A percentile compares a stretch with the other conserved stretches of the same genome.
Conservation (phyloP, 2,329 filamentous ascomycete genomes). For the Neofusicoccum cordaticola region DNA sequence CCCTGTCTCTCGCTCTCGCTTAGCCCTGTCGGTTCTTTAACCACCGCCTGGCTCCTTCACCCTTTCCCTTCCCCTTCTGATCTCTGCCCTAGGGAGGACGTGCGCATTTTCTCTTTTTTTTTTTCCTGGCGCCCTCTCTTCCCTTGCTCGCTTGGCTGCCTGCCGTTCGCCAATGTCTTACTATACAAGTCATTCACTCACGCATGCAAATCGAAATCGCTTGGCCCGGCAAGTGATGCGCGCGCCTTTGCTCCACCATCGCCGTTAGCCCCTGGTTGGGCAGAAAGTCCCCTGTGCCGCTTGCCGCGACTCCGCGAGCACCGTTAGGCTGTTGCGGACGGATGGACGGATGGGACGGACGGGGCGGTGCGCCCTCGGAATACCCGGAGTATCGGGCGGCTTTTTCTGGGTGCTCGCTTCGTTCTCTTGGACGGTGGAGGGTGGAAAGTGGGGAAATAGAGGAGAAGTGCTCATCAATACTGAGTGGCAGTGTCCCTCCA, state of each 20-base stretch:
- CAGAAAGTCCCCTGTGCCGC: not conserved
- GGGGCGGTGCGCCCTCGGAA: slow-evolving; percentile 2
- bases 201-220: not conserved
- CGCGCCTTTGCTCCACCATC: not conserved
- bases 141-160: not conserved
- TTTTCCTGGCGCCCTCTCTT: not conserved
- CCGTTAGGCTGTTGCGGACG: not conserved
- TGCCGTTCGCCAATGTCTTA: not conserved
- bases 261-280: not conserved
- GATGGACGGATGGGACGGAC: slow-evolving; percentile 1
- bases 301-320: not conserved
- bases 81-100: slow-evolving; percentile 12
- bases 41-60: slow-evolving; percentile 9
- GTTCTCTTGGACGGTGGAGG: slow-evolving; percentile 1
- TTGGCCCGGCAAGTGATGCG: not conserved
- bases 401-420: not conserved
- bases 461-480: slow-evolving; percentile 2
- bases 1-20: not conserved
- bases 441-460: slow-evolving; percentile 6
- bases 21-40: slow-evolving; percentile 9
- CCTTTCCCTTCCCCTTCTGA: not conserved
- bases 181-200: not conserved
- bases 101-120: not conserved
- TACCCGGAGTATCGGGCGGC: not conserved
- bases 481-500: not conserved